Evolutionary conservation across 2,329 filamentous ascomycete genomes (phyloP).

Genomic region (Neocatenulostroma microsporum): DNA sequence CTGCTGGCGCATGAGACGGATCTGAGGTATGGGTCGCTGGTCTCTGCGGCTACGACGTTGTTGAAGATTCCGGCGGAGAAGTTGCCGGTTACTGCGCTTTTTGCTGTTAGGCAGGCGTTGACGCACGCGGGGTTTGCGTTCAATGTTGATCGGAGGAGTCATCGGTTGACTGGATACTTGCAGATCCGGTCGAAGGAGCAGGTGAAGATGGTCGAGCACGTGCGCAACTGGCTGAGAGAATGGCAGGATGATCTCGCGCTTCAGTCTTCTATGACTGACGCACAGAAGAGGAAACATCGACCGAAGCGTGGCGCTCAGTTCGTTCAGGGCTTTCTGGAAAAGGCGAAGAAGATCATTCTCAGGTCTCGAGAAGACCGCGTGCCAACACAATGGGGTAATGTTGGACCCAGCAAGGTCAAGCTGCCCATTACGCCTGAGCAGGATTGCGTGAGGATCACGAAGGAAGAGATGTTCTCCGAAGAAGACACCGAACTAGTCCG

Average conservation of each 20-base stretch:
- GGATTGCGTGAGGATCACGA: conserved; percentile 19
- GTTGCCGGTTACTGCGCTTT: conserved; percentile 41
- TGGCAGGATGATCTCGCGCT: conserved; percentile 43
- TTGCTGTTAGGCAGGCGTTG: conserved; percentile 63
- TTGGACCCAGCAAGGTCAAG: conserved; percentile 34
- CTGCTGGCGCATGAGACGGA: conserved; percentile 38
- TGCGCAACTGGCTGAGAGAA: conserved; percentile 47
- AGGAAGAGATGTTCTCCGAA: conserved; percentile 37
- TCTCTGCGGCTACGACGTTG: conserved; percentile 39
- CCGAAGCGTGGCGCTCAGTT: conserved; percentile 17
- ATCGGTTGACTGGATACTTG: conserved; percentile 51
- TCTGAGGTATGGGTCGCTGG: conserved; percentile 41
- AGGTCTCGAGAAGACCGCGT: conserved; percentile 34
- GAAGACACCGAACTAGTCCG: conserved; percentile 51
- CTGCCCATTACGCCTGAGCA: conserved; percentile 16
- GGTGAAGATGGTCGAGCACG: conserved; percentile 44
- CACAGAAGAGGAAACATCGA: conserved; percentile 10
- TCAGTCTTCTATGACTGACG: conserved; percentile 13
- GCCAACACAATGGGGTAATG: conserved; percentile 24
- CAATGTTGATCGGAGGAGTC: conserved; percentile 44
- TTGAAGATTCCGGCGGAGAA: conserved; percentile 24
- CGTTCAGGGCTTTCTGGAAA: conserved; percentile 35
- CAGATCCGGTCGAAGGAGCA: conserved; percentile 53
- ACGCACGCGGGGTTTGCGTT: conserved; percentile 55
- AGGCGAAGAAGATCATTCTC: conserved; percentile 33